Percentiles rank a stretch among this genome's conserved stretches.
These are phyloP conservation scores for Erodium chrysanthum DNA, from an alignment of 441 rosid species.

Conservation along the genomic window DNA sequence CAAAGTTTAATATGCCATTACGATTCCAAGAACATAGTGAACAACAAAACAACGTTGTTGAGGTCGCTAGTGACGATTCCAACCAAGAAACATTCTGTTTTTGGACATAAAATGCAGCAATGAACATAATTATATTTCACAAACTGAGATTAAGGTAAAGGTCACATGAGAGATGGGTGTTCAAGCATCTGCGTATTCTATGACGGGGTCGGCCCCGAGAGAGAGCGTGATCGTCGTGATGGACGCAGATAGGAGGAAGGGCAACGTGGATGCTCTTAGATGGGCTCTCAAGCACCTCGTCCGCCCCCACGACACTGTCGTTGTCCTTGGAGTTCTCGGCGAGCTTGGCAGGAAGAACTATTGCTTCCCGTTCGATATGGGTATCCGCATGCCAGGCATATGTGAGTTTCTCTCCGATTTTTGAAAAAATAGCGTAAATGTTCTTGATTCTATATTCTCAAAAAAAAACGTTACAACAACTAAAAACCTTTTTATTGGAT, in stretches of 20 bases:
- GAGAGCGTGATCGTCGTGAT: slow-evolving; percentile 39
- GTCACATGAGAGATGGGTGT: background rate
- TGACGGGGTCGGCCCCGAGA: background rate
- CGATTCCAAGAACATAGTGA: background rate
- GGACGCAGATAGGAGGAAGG: slow-evolving; percentile 31
- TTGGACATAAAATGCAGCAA: background rate
- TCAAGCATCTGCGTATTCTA: background rate
- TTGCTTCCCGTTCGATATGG: slow-evolving; percentile 32
- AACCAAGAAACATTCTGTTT: background rate
- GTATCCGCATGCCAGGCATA: slow-evolving; percentile 28
- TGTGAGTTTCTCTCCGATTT: slow-evolving; percentile 23
- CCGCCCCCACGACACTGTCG: slow-evolving; percentile 28
- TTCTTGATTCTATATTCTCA: too few species aligned
- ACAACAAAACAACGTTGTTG: background rate
- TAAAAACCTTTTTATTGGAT: too few species aligned
- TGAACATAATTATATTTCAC: background rate
- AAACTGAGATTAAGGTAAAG: background rate
- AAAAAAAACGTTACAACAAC: too few species aligned
- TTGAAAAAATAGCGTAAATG: too few species aligned
- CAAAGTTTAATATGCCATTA: background rate
- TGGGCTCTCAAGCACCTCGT: slow-evolving; percentile 43
- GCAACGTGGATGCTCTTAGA: slow-evolving; percentile 30
- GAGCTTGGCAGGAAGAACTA: slow-evolving; percentile 27
- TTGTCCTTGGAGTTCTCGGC: slow-evolving; percentile 32
- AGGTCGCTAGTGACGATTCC: background rate